Base-by-base conservation (phyloP, 2,329 filamentous ascomycete genomes). In the Microcyclospora pomicola region DNA sequence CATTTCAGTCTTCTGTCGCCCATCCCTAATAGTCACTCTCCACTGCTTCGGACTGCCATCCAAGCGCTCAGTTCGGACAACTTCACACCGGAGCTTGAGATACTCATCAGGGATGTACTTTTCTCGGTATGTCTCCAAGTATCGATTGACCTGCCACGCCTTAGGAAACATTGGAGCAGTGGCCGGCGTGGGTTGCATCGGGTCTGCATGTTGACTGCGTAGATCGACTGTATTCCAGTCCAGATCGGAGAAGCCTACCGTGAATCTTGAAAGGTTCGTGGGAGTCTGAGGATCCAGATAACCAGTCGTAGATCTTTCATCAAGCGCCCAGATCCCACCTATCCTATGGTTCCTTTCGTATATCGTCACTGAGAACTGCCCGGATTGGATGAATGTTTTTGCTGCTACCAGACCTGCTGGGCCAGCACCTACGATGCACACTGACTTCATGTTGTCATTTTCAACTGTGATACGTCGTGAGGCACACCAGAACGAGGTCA, bases 261-360 rank as follows among this genome's bases (percentile, higher is more conserved):
- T 84, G 57, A 85, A 83, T 33, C 72, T 72, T 60, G 80, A 86
- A 50, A 87, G 74, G 55, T 92, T 92, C 3, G 73, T 73, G 12
- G 73, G 66, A 49, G 65, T 67, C 4, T 60, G 46, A 6, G 62
- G 59, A 67, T 82, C 81, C 37, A 80, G 68, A 7, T 79, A 80
- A 44, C 80, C 74, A 28, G 38, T 39, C 12, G 39, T 32, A 6
- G 48, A 45, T 6, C 40, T 15, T 31, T 53, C 50, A 12, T 52
- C 47, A 10, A 57, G 48, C 3, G 80, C 78, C 84, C 84, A 92
- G n/a, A 91, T 71, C 0, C 84, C 84, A 9, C 83, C 84, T 12
- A 88, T 68, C 30, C 72, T 68, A 27, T 67, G 52, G 34, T 76
- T 70, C 12, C 69, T 63, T 35, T 92, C 84, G 50, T 80, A 82